Conservation (phyloP, 768 basidiomycete species). For the Trametes cingulata region DNA sequence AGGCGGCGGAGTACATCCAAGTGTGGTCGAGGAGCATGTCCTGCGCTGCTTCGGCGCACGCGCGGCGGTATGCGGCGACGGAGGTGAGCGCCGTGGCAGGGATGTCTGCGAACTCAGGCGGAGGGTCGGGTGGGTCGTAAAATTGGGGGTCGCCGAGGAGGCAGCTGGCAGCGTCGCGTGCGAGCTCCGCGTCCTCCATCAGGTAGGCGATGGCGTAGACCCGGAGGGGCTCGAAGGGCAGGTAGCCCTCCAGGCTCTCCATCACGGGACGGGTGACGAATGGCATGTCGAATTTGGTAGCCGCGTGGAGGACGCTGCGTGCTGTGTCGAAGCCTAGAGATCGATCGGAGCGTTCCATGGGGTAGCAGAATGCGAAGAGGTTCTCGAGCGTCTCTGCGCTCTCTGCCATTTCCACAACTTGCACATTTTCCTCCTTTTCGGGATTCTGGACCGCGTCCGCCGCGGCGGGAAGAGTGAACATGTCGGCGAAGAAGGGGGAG, state of each 20-base stretch:
- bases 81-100: neutral
- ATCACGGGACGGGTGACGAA: neutral
- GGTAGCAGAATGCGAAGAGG: constrained; percentile 17
- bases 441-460: neutral
- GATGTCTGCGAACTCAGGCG: neutral
- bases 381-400: constrained; percentile 5
- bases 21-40: neutral
- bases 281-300: constrained; percentile 28
- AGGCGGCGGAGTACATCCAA: neutral
- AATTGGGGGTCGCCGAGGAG: neutral
- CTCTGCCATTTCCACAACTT: constrained; percentile 7
- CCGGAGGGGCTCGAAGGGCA: constrained; percentile 8
- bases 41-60: constrained; percentile 6
- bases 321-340: neutral
- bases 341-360: constrained; percentile 4
- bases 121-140: neutral
- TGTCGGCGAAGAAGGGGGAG: constrained; percentile 36
- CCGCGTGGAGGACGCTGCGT: constrained; percentile 1
- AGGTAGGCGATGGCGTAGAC: constrained; percentile 19
- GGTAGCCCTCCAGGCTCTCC: neutral
- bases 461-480: constrained; percentile 16
- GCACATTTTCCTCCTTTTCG: neutral
- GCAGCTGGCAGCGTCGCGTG: neutral
- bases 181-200: neutral
- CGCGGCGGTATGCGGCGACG: neutral